These are phyloP conservation scores for Kluyveromyces marxianus DNA, from an alignment of 1,139 yeast genomes.

Conservation along the genomic window DNA sequence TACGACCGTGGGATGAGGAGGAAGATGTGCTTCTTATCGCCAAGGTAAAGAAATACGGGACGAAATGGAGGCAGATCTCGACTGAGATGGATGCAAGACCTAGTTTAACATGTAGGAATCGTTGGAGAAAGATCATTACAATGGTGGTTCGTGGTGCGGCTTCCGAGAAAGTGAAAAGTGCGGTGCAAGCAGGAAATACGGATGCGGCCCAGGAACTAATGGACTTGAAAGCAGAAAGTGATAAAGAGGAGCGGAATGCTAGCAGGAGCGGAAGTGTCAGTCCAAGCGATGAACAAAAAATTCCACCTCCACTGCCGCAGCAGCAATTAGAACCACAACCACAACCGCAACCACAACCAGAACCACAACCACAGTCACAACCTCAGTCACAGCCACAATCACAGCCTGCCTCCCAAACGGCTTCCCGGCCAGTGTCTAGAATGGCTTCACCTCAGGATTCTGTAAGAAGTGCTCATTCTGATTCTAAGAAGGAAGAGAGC, in stretches of 20 bases:
- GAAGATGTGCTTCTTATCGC: constrained; percentile 67
- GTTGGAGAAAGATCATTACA: constrained; percentile 84
- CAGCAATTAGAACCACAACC: too few relatives aligned
- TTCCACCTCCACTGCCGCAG: too few relatives aligned
- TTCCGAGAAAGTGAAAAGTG: constrained; percentile 22
- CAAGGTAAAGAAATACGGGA: constrained; percentile 67
- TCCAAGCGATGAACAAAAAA: not conserved
- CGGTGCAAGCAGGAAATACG: constrained; percentile 15
- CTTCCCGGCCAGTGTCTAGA: too few relatives aligned
- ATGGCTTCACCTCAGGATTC: too few relatives aligned
- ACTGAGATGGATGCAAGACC: constrained; percentile 70
- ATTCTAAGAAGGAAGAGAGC: too few relatives aligned
- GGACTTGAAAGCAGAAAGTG: not conserved
- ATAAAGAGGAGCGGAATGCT: not conserved
- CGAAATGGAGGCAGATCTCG: constrained; percentile 85
- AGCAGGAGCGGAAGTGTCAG: not conserved
- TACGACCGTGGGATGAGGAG: constrained; percentile 70
- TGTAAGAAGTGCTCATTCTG: too few relatives aligned
- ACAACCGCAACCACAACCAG: too few relatives aligned
- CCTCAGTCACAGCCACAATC: too few relatives aligned
- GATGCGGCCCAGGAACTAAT: not conserved
- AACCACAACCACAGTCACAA: not conserved
- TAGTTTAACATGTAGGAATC: constrained; percentile 79
- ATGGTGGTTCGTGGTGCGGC: constrained; percentile 55
- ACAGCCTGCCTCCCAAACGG: too few relatives aligned